Conservation (phyloP, 106 monocot species). For the Narthecium ossifragum region DNA sequence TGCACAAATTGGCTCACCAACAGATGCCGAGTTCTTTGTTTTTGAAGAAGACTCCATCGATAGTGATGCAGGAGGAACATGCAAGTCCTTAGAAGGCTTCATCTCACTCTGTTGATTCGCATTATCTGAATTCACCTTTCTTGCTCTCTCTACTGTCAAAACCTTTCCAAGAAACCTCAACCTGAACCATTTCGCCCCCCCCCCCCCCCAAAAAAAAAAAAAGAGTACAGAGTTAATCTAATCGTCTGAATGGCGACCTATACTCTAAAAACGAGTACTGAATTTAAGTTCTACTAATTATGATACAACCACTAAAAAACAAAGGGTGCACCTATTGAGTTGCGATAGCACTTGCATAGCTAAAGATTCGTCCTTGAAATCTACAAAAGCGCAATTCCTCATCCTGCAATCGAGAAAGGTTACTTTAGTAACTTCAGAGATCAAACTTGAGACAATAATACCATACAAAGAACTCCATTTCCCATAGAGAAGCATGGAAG, state of each 20-base stretch:
- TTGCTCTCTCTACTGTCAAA: conserved; percentile 58
- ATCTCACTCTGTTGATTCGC: conserved; percentile 17
- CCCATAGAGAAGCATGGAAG: too few relatives aligned
- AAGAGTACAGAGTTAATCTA: too few relatives aligned
- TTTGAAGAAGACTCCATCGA: conserved; percentile 22
- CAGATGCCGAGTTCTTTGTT: conserved; percentile 6
- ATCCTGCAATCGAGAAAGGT: conserved; percentile 34
- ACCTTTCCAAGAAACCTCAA: conserved; percentile 85
- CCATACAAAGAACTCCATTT: too few relatives aligned
- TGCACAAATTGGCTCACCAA: conserved; percentile 68
- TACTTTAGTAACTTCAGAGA: too few relatives aligned
- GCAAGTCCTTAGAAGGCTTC: conserved; percentile 8
- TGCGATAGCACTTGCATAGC: conserved; percentile 78
- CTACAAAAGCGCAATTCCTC: conserved; percentile 91
- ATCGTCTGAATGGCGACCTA: too few relatives aligned
- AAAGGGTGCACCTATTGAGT: conserved; percentile 54
- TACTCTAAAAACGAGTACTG: too few relatives aligned
- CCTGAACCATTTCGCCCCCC: conserved; percentile 17
- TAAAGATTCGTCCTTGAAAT: conserved; percentile 71
- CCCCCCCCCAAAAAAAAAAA: neutral
- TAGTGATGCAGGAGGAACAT: conserved; percentile 5
- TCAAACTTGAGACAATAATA: too few relatives aligned
- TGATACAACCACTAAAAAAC: too few relatives aligned
- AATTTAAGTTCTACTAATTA: too few relatives aligned
- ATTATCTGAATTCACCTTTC: conserved; percentile 20